Base-by-base conservation (phyloP, 352 stramenopile species). In the Phytophthora melonis region DNA sequence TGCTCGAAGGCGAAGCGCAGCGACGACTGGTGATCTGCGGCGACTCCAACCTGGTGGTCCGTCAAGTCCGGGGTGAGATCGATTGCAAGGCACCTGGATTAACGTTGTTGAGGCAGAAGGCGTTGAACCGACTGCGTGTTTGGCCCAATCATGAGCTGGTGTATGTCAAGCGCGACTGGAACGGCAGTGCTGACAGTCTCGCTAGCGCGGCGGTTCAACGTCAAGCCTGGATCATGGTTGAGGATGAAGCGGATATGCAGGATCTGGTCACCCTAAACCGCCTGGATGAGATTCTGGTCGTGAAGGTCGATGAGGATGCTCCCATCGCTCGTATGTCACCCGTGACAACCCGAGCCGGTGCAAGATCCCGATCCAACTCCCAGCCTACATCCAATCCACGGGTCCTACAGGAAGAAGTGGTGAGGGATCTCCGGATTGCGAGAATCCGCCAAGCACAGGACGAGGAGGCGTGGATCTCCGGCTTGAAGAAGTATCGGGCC, bases 1-100 rank as follows among this genome's bases (percentile, higher is more conserved):
- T 66, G 1, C n/a, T 66, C 16, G 43, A 57, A 6, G 18, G 16
- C 0, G n/a, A 49, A 19, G 47, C 58, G 14, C 11, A 5, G 8
- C 3, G 11, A 23, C 47, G 49, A n/a, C 16, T 68, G 5, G 19
- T 68, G 6, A 41, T 68, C 16, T 58, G 10, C 23, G 61, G 61
- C 0, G 49, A 68, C 19, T 68, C 30, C 3, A 60, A 68, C 8
- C 4, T 54, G 11, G 50, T 60, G 30, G 49, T 68, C 32, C 30
- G 61, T 1, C 34, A 68, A 6, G 23, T 68, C 9, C 61, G 61
- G 14, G 61, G 61, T 5, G 61, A 70, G 32, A 63, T 70, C 54
- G 54, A 70, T 9, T 70, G 54, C 13, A 70, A 58, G 9, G 54
- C 63, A 5, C 53, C 63, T 39, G 43, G 27, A 11, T 14, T 63